Conservation (phyloP, 2,329 filamentous ascomycete genomes). For the Phoma sp. region DNA sequence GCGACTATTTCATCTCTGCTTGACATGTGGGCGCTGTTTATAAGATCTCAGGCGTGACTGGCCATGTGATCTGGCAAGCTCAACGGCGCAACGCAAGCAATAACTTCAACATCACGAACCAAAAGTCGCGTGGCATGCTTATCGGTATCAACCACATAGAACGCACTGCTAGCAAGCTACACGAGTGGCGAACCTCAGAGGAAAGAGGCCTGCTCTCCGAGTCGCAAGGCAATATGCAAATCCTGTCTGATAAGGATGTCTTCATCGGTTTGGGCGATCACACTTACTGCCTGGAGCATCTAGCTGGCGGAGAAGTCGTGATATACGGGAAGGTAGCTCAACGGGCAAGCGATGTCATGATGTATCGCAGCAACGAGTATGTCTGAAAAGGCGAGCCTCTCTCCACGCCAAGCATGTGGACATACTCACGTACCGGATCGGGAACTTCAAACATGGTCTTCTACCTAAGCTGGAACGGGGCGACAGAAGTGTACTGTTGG, state of each 20-base stretch:
- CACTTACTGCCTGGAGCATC: conserved; percentile 58
- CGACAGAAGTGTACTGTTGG: conserved; percentile 36
- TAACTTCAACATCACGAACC: conserved; percentile 19
- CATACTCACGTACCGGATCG: conserved; percentile 3
- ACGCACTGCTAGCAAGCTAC: conserved; percentile 25
- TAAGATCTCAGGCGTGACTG: conserved; percentile 32
- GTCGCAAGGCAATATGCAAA: conserved; percentile 53
- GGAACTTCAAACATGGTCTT: conserved; percentile 20
- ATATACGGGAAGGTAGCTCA: conserved; percentile 37
- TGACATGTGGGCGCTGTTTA: conserved; percentile 34
- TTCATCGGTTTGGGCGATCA: conserved; percentile 59
- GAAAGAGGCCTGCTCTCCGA: conserved; percentile 22
- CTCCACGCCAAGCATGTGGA: conserved; percentile 25
- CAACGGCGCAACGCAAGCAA: conserved; percentile 44
- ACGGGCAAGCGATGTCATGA: conserved; percentile 35
- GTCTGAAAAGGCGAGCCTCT: conserved; percentile 34
- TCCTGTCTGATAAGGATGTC: conserved; percentile 53
- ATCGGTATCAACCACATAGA: conserved; percentile 54
- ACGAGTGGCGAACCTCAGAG: conserved; percentile 30
- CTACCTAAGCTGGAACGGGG: conserved; percentile 40
- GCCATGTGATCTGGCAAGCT: conserved; percentile 44
- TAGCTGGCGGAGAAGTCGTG: conserved; percentile 44
- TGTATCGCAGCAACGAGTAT: conserved; percentile 49
- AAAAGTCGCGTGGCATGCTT: conserved; percentile 42
- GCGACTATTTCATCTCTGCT: conserved; percentile 39